Evolutionary conservation across 2,329 filamentous ascomycete species (phyloP).

Genomic region (Apiospora rasikravindrae): DNA sequence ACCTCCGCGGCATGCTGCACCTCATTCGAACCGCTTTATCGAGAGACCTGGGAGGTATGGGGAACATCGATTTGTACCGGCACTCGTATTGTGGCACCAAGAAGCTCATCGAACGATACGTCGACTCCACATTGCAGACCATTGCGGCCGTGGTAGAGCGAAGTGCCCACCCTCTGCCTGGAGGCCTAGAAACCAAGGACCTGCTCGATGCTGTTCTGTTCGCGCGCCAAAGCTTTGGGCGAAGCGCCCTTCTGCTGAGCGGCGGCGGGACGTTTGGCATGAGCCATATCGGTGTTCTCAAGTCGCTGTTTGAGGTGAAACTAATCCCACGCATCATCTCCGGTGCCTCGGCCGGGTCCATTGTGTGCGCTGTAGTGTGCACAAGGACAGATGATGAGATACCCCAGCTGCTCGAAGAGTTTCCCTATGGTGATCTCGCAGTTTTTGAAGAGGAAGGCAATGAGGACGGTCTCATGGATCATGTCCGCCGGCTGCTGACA

Average conservation of each 20-base stretch:
- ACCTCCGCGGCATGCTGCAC: constrained; percentile 79
- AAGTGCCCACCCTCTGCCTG: constrained; percentile 51
- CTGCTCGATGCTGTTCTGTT: constrained; percentile 72
- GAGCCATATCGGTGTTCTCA: constrained; percentile 88
- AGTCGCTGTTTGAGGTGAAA: constrained; percentile 75
- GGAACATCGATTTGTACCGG: constrained; percentile 79
- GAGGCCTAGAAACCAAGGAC: constrained; percentile 62
- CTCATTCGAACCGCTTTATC: constrained; percentile 80
- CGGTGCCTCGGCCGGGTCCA: constrained; percentile 85
- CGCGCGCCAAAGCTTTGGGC: constrained; percentile 81
- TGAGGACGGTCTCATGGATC: constrained; percentile 68
- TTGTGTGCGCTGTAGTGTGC: constrained; percentile 82
- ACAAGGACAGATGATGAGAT: constrained; percentile 80
- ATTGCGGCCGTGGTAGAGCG: constrained; percentile 74
- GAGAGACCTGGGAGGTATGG: constrained; percentile 85
- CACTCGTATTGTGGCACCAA: constrained; percentile 89
- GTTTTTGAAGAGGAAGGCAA: constrained; percentile 73
- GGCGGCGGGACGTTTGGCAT: constrained; percentile 91
- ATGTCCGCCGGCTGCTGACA: constrained; percentile 76
- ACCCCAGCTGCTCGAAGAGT: constrained; percentile 68
- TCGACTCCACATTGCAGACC: constrained; percentile 76
- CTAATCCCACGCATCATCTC: constrained; percentile 86
- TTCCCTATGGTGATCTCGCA: constrained; percentile 79
- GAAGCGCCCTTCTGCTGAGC: constrained; percentile 81
- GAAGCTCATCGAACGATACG: constrained; percentile 83